Evolutionary conservation across 2,329 filamentous ascomycete species (phyloP).

Genomic region (Lasiodiplodia citricola): DNA sequence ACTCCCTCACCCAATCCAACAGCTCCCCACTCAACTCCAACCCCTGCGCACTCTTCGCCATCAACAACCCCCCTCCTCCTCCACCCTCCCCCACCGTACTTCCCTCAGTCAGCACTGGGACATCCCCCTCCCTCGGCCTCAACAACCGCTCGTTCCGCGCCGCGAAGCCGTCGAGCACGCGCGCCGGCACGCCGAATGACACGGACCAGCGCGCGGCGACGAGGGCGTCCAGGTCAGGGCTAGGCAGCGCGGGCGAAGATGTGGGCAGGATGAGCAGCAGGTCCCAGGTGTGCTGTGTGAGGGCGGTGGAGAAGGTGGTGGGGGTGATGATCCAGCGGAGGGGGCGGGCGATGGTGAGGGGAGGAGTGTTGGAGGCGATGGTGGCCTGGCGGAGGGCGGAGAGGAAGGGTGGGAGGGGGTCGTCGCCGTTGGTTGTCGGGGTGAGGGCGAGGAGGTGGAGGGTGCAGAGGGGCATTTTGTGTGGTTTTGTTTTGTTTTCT

Average conservation of each 20-base stretch:
- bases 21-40: constrained; percentile 62
- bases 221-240: neutral
- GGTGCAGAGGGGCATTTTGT: constrained; percentile 55
- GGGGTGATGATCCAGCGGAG: constrained; percentile 59
- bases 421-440: constrained; percentile 33
- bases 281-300: constrained; percentile 48
- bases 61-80: neutral
- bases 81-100: too few species aligned
- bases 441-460: constrained; percentile 54
- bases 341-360: constrained; percentile 51
- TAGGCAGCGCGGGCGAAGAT: constrained; percentile 34
- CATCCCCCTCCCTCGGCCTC: constrained; percentile 38
- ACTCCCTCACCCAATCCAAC: constrained; percentile 54
- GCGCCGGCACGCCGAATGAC: constrained; percentile 52
- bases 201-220: constrained; percentile 38
- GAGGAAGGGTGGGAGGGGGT: constrained; percentile 48
- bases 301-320: constrained; percentile 46
- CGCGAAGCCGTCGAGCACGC: constrained; percentile 46
- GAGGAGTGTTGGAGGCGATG: constrained; percentile 40
- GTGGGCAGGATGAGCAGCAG: constrained; percentile 52
- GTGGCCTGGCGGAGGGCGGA: constrained; percentile 41
- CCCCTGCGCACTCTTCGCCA: constrained; percentile 49
- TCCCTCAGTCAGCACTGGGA: constrained; percentile 38
- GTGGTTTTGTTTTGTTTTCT: neutral
- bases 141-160: constrained; percentile 46